phyloP scores from a whole-genome alignment of 2,329 filamentous ascomycete genomes.

The Diaporthe citri region DNA sequence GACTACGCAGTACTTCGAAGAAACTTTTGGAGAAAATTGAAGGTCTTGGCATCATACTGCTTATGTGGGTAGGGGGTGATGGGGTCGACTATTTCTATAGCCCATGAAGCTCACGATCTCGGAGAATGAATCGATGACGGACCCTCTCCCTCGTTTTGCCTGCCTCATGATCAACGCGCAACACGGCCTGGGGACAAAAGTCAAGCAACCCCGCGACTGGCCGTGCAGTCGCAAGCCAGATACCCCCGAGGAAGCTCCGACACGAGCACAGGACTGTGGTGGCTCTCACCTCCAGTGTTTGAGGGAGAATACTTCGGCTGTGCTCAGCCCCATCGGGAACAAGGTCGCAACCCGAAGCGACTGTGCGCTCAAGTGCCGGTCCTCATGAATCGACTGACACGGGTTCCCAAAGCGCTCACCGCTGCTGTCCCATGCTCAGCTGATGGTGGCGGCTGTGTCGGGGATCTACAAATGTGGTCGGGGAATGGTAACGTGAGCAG shows the following conservation, averaged over 20 bases:
- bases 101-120: slow-evolving; percentile 7
- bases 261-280: not conserved
- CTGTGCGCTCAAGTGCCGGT: slow-evolving; percentile 36
- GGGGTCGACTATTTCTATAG: not conserved
- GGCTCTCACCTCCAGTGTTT: not conserved
- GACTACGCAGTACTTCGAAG: slow-evolving; percentile 16
- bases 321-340: slow-evolving; percentile 25
- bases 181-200: not conserved
- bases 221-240: slow-evolving; percentile 15
- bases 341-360: slow-evolving; percentile 25
- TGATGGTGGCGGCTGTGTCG: slow-evolving; percentile 12
- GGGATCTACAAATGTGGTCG: slow-evolving; percentile 8
- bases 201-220: slow-evolving; percentile 23
- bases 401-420: slow-evolving; percentile 34
- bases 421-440: slow-evolving; percentile 1
- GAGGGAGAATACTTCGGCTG: not conserved
- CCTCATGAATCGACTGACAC: slow-evolving; percentile 33
- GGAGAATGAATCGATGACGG: slow-evolving; percentile 13
- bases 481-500: not conserved
- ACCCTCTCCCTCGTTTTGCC: not conserved
- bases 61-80: not conserved
- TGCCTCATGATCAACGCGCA: slow-evolving; percentile 4
- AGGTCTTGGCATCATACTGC: slow-evolving; percentile 1
- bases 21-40: slow-evolving; percentile 12
- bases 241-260: slow-evolving; percentile 3